A percentile compares a stretch with the other conserved stretches of the same genome.
Evolutionary conservation across 1,284 basidiomycete species (phyloP).

Genomic region (Kalmanozyma brasiliensis): DNA sequence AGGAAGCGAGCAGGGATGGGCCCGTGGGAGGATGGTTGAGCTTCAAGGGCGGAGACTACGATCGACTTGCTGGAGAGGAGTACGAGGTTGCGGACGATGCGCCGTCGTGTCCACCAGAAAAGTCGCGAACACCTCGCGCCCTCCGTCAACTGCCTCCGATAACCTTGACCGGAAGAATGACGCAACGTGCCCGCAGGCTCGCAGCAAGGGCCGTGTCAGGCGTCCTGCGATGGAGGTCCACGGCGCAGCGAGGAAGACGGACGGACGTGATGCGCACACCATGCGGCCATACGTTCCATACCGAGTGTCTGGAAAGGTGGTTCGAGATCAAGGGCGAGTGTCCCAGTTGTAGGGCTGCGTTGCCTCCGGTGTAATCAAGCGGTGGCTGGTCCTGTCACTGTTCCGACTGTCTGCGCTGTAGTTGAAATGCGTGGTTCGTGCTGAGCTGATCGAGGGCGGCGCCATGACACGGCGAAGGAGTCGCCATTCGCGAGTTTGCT

Average conservation of each 20-base stretch:
- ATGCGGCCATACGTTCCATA: constrained; percentile 46
- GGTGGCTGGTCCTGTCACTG: neutral
- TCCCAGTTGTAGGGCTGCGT: constrained; percentile 37
- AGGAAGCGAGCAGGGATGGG: too few species aligned
- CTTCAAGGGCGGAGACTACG: too few species aligned
- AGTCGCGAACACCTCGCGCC: neutral
- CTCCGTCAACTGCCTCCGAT: too few species aligned
- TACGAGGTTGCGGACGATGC: constrained; percentile 14
- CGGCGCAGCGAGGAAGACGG: constrained; percentile 9
- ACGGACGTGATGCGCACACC: constrained; percentile 47
- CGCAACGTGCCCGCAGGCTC: neutral
- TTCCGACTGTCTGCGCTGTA: neutral
- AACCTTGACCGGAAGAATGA: neutral
- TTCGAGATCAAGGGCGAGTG: constrained; percentile 47
- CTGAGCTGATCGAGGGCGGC: too few species aligned
- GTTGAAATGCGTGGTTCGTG: too few species aligned
- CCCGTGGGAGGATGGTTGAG: too few species aligned
- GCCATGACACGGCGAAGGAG: too few species aligned
- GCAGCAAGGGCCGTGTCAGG: constrained; percentile 5
- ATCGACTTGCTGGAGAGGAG: constrained; percentile 13
- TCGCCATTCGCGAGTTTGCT: too few species aligned
- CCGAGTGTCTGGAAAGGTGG: constrained; percentile 44
- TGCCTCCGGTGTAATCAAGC: constrained; percentile 34
- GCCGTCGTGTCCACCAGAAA: constrained; percentile 8
- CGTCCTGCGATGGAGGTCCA: constrained; percentile 11